Conservation (phyloP, 169 alveolate genomes). For the Plasmodium relictum region DNA sequence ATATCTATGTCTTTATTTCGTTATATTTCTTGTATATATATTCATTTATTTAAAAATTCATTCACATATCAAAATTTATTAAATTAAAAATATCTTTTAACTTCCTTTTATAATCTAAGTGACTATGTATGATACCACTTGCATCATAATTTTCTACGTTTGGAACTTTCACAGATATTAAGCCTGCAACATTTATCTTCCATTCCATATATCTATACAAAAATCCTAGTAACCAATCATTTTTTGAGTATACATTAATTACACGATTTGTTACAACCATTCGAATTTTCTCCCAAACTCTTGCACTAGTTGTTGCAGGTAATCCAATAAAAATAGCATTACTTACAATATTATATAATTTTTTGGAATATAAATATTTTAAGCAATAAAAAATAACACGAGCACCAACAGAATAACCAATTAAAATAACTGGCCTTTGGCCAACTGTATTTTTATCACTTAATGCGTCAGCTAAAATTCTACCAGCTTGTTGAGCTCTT, state of each 20-base stretch:
- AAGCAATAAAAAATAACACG: constrained; percentile 90
- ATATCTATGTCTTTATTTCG: too few relatives aligned
- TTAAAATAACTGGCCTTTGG: constrained; percentile 92
- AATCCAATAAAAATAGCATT: constrained; percentile 92
- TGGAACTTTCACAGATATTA: constrained; percentile 84
- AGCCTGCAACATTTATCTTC: constrained; percentile 90
- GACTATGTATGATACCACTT: constrained; percentile 85
- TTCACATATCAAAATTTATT: constrained; percentile 75
- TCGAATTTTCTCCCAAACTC: constrained; percentile 90
- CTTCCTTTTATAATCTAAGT: constrained; percentile 82
- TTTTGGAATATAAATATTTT: constrained; percentile 87
- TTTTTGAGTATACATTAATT: constrained; percentile 90
- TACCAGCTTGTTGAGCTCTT: constrained; percentile 92
- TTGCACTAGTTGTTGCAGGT: constrained; percentile 89
- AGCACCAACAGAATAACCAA: constrained; percentile 95
- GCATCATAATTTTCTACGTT: constrained; percentile 89
- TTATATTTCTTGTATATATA: background rate
- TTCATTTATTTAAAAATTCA: background rate
- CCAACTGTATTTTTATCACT: constrained; percentile 89
- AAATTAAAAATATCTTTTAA: constrained; percentile 79
- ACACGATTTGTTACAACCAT: constrained; percentile 92
- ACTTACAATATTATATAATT: constrained; percentile 85
- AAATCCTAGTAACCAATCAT: constrained; percentile 94
- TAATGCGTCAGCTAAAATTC: constrained; percentile 91
- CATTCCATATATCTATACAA: constrained; percentile 93